phyloP scores from a whole-genome alignment of 1,284 basidiomycete genomes.

The Gymnopus androsaceus region DNA sequence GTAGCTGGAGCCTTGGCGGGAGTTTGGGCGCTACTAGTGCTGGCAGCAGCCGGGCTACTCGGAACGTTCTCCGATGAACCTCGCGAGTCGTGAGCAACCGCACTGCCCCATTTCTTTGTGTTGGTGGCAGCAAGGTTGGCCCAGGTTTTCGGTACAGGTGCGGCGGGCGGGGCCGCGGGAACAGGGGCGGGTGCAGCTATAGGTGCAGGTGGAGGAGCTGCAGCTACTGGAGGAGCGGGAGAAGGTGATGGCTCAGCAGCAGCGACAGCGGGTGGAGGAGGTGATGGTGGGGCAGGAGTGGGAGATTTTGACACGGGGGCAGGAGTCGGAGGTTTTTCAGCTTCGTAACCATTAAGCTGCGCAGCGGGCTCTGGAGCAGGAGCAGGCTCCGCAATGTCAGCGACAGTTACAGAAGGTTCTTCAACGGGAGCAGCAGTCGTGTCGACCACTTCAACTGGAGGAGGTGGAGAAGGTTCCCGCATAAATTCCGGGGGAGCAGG shows the following conservation, averaged over 20 bases:
- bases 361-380: constrained; percentile 27
- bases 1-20: constrained; percentile 33
- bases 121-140: constrained; percentile 86
- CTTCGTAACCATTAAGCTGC: constrained; percentile 13
- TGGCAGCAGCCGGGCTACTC: constrained; percentile 38
- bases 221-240: constrained; percentile 36
- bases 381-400: constrained; percentile 25
- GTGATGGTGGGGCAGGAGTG: constrained; percentile 37
- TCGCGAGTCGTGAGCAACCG: constrained; percentile 72
- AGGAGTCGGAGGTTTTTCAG: constrained; percentile 26
- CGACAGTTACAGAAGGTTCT: constrained; percentile 15
- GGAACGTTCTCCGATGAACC: constrained; percentile 68
- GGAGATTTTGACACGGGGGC: constrained; percentile 38
- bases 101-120: constrained; percentile 76
- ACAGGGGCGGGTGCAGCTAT: constrained; percentile 34
- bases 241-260: constrained; percentile 38
- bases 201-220: constrained; percentile 35
- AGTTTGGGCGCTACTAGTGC: constrained; percentile 25
- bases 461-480: constrained; percentile 11
- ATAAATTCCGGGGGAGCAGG: constrained; percentile 31
- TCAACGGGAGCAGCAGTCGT: constrained; percentile 8
- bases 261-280: constrained; percentile 37
- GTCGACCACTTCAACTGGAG: constrained; percentile 7
- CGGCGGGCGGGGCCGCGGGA: constrained; percentile 46
- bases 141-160: constrained; percentile 79